These are phyloP conservation scores for Alternaria atra DNA, from an alignment of 2,329 filamentous ascomycete genomes.

Conservation along the genomic window DNA sequence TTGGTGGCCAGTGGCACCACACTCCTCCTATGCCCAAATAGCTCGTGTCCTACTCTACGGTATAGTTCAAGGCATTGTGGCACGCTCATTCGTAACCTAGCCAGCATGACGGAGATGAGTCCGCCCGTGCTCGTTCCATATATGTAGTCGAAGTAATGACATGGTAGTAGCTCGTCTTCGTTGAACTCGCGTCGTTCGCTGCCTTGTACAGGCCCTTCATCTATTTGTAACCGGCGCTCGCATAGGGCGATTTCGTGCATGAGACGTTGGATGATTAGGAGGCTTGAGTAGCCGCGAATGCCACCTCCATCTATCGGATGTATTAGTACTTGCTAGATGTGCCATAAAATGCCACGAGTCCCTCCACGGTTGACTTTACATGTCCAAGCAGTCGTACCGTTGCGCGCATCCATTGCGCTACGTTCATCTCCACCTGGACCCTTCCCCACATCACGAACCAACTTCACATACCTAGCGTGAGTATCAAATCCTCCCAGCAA, in stretches of 20 bases:
- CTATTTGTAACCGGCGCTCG: constrained; percentile 54
- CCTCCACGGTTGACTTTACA: not conserved
- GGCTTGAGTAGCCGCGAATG: constrained; percentile 61
- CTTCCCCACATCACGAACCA: constrained; percentile 1
- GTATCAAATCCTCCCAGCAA: constrained; percentile 59
- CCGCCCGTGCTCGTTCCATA: constrained; percentile 63
- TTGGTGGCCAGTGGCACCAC: constrained; percentile 59
- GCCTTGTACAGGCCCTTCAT: constrained; percentile 52
- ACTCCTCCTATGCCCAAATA: constrained; percentile 58
- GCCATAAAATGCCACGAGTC: not conserved
- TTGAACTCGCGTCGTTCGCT: constrained; percentile 42
- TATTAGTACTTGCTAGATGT: constrained; percentile 26
- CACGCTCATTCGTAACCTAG: constrained; percentile 59
- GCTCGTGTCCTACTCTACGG: constrained; percentile 57
- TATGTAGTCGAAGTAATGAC: constrained; percentile 64
- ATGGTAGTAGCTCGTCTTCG: constrained; percentile 58
- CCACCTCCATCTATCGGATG: constrained; percentile 56
- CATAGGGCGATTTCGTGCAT: constrained; percentile 59
- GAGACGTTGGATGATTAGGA: constrained; percentile 59
- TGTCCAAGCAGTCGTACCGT: not conserved
- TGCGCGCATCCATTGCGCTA: not conserved
- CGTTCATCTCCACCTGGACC: not conserved
- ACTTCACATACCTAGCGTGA: constrained; percentile 53
- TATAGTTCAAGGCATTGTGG: constrained; percentile 59
- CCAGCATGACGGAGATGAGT: constrained; percentile 61